These are phyloP conservation scores for Hemisphaericaspora nanyangensis DNA, from an alignment of 805 yeast genomes.

Conservation along the genomic window DNA sequence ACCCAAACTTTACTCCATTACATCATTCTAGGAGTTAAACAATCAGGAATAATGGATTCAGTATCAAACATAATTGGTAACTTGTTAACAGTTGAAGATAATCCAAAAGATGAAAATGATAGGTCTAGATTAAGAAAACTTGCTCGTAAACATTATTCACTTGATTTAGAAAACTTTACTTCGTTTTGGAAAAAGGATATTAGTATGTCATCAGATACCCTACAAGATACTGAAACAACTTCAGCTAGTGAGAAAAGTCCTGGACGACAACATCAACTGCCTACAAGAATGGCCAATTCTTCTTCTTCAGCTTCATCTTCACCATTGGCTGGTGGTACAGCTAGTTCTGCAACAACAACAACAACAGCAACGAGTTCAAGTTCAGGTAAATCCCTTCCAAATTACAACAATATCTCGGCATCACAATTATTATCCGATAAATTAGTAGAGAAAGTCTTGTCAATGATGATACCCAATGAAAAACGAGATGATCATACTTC, in stretches of 20 bases:
- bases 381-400: too few species aligned
- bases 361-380: background rate
- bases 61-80: conserved; percentile 4
- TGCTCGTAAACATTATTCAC: conserved; percentile 3
- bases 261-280: background rate
- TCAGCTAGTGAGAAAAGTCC: background rate
- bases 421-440: conserved; percentile 52
- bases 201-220: too few species aligned
- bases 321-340: background rate
- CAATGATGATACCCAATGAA: conserved; percentile 66
- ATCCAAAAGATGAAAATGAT: background rate
- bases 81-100: conserved; percentile 5
- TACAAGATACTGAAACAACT: too few species aligned
- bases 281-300: background rate
- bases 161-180: conserved; percentile 15
- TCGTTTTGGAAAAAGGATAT: conserved; percentile 17
- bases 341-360: background rate
- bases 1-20: background rate
- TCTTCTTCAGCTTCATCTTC: background rate
- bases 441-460: conserved; percentile 64
- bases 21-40: background rate
- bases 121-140: conserved; percentile 4
- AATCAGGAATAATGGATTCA: conserved; percentile 1
- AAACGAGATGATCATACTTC: conserved; percentile 41
- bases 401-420: too few species aligned